Base-by-base conservation (phyloP, 2,329 filamentous ascomycete genomes). In the Pezicula carpinea region DNA sequence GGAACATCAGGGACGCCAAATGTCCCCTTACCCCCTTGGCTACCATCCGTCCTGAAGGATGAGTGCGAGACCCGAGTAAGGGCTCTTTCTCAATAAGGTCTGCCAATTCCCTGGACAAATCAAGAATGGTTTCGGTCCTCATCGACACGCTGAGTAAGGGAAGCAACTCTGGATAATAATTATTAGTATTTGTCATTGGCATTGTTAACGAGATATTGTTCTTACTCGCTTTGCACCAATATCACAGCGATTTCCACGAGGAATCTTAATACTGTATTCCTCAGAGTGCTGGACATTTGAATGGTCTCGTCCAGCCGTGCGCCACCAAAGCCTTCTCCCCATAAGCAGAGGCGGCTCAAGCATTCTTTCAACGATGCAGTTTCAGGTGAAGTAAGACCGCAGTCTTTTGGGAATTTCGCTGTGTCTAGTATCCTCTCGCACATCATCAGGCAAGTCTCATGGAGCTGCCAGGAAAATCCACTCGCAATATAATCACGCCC, bases 271-370 rank as follows among this genome's bases (percentile, higher is more conserved):
- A 42, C 33, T 5, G 39, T 15, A 14, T 7, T 11, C 18, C 31
- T 32, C 26, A 42, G n/a, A 17, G 21, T 31, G n/a, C 21, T 31
- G 8, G 39, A 42, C 26, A 17, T 42, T 42, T 42, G 39, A 23
- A 42, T 17, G 13, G 31, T 6, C 5, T 8, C 33, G 39, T 42
- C 39, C 7, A 42, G 26, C 19, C 33, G 22, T n/a, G 14, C 40
- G 5, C 40, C 26, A 10, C 40, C 40, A 26, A 33, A 43, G 26
- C 23, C 40, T 8, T 43, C 40, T 17, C 26, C 40, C 40, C 40
- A 43, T 13, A 43, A 23, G 17, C 21, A 34, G 14, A 43, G 21
- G n/a, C 40, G 40, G 19, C 26, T 32, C 13, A 43, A 19, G 33
- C 40, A 43, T 32, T 43, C 40, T 19, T 32, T 42, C 6, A 43